phyloP scores from a whole-genome alignment of 2,329 filamentous ascomycete genomes.

The Ceratocystis huliohia region DNA sequence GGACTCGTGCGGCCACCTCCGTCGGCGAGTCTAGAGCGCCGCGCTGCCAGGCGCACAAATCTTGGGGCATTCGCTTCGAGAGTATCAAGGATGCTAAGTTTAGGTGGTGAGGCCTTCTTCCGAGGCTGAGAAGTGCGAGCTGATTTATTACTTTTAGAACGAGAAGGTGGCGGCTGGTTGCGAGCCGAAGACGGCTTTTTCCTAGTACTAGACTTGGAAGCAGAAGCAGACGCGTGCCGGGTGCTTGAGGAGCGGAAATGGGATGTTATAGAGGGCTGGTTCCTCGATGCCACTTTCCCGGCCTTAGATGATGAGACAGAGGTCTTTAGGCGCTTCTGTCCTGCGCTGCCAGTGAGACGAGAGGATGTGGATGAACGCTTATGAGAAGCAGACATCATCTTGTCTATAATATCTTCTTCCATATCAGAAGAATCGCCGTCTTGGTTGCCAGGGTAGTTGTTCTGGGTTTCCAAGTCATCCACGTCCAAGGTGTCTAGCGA shows the following conservation, averaged over 20 bases:
- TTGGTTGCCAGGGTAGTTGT: constrained; percentile 24
- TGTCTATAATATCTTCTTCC: constrained; percentile 42
- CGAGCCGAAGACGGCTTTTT: not conserved
- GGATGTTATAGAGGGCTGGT: constrained; percentile 28
- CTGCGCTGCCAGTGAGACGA: constrained; percentile 20
- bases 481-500: constrained; percentile 4
- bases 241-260: constrained; percentile 23
- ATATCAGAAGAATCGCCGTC: constrained; percentile 31
- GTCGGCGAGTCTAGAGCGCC: constrained; percentile 37
- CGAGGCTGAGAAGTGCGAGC: not conserved
- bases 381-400: constrained; percentile 34
- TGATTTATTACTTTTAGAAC: not conserved
- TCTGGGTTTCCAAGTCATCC: constrained; percentile 30
- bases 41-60: constrained; percentile 50
- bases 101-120: constrained; percentile 29
- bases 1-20: constrained; percentile 44
- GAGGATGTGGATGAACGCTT: constrained; percentile 31
- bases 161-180: not conserved
- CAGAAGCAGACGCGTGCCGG: not conserved
- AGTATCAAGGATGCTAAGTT: constrained; percentile 49
- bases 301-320: constrained; percentile 22
- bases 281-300: constrained; percentile 23
- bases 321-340: constrained; percentile 25
- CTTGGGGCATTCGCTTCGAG: constrained; percentile 39
- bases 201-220: not conserved